A percentile compares a stretch with the other conserved stretches of the same genome.
phyloP scores from a whole-genome alignment of 331 rosid genomes.

The Malus hybrid region DNA sequence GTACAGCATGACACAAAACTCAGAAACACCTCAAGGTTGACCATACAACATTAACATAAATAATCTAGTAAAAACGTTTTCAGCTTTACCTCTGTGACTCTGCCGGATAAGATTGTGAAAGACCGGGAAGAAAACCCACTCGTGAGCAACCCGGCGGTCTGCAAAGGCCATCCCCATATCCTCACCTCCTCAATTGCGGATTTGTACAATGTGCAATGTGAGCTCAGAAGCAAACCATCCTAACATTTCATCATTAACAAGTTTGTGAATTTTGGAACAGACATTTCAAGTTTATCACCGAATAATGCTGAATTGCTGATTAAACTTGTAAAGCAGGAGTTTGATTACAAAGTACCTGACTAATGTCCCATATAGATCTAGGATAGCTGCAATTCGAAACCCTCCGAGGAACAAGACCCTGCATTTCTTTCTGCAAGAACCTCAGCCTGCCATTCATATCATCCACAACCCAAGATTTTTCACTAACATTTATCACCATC shows the following conservation, averaged over 20 bases:
- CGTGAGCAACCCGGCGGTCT: conserved; percentile 78
- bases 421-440: conserved; percentile 54
- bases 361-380: conserved; percentile 49
- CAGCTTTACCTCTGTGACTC: conserved; percentile 65
- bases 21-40: no score
- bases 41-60: no score
- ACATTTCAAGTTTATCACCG: not conserved
- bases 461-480: conserved; percentile 30
- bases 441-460: conserved; percentile 63
- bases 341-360: conserved; percentile 36
- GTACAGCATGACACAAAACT: not conserved
- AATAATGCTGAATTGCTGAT: not conserved
- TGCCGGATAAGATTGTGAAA: conserved; percentile 63
- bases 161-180: conserved; percentile 96
- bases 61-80: not conserved
- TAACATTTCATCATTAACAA: conserved; percentile 20
- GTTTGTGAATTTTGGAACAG: not conserved
- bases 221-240: conserved; percentile 64
- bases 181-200: conserved; percentile 61
- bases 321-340: not conserved
- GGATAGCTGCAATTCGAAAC: conserved; percentile 61
- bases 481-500: conserved; percentile 33
- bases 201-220: conserved; percentile 64
- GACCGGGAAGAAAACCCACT: conserved; percentile 49
- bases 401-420: conserved; percentile 23